These are phyloP conservation scores for Penicillium pancosmium DNA, from an alignment of 495 filamentous ascomycete species.

Conservation along the genomic window DNA sequence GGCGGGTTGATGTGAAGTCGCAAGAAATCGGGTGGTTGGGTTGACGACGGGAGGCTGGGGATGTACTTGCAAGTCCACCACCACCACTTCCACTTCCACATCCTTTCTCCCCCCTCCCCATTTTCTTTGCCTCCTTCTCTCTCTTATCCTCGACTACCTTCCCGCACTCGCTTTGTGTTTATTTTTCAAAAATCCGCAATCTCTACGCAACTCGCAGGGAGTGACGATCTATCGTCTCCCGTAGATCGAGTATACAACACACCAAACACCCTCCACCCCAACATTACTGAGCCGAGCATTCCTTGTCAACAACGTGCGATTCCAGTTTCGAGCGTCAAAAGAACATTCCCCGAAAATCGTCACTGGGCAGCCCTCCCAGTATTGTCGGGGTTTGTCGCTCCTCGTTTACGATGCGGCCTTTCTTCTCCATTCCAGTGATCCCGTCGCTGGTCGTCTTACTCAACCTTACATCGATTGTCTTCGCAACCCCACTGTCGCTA, in stretches of 20 bases:
- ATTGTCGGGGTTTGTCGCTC: constrained; percentile 11
- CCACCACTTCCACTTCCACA: background rate
- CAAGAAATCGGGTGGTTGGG: constrained; percentile 51
- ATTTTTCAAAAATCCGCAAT: constrained; percentile 3
- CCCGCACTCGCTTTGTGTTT: constrained; percentile 11
- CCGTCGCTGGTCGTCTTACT: constrained; percentile 33
- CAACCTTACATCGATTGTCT: constrained; percentile 25
- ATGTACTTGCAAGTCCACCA: constrained; percentile 14
- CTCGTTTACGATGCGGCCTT: constrained; percentile 34
- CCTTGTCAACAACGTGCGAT: constrained; percentile 6
- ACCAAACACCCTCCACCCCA: background rate
- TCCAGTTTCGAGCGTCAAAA: constrained; percentile 8
- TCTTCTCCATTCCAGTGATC: constrained; percentile 28
- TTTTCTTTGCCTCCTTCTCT: constrained; percentile 16
- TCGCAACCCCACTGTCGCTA: constrained; percentile 41
- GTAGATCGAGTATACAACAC: constrained; percentile 10
- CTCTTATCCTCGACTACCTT: constrained; percentile 11
- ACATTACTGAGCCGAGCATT: constrained; percentile 1
- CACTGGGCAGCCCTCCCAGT: background rate
- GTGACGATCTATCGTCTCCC: constrained; percentile 12
- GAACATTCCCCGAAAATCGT: constrained; percentile 21
- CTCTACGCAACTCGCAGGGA: constrained; percentile 3
- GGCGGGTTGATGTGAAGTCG: constrained; percentile 23
- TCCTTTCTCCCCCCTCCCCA: constrained; percentile 15
- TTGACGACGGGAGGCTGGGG: constrained; percentile 42